These are phyloP conservation scores for Yarrowia bubula DNA, from an alignment of 805 yeast genomes.

Conservation along the genomic window DNA sequence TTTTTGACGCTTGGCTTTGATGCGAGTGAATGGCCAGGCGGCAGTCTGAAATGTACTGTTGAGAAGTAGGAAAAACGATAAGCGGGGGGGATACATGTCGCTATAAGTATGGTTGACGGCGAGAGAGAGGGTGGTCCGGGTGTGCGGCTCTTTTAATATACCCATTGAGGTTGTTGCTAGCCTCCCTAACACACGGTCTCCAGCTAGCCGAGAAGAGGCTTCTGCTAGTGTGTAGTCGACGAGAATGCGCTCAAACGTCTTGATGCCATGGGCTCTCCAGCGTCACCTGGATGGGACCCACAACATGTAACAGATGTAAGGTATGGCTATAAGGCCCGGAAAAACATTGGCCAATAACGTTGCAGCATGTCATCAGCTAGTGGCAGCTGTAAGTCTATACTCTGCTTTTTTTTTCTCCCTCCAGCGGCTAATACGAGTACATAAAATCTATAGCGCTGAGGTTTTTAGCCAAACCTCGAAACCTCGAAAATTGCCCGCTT, in stretches of 20 bases:
- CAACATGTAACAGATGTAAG: neutral
- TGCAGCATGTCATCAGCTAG: neutral
- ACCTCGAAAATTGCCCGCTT: too few relatives aligned
- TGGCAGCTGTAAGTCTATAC: neutral
- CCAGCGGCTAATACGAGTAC: too few relatives aligned
- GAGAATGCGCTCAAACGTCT: too few relatives aligned
- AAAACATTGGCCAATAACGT: constrained; percentile 14
- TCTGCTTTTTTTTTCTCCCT: neutral
- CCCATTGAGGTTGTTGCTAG: neutral
- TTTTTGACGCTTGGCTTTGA: constrained; percentile 4
- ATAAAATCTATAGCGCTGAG: neutral
- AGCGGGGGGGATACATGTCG: constrained; percentile 12
- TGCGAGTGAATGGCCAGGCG: constrained; percentile 10
- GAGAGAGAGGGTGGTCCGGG: neutral
- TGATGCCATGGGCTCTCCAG: too few relatives aligned
- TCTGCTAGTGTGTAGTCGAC: neutral
- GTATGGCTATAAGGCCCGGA: neutral
- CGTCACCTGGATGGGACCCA: too few relatives aligned
- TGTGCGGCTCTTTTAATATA: constrained; percentile 6
- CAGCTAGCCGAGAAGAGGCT: constrained; percentile 4
- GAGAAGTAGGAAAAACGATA: neutral
- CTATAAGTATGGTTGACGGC: neutral
- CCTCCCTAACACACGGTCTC: neutral
- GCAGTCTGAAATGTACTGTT: constrained; percentile 23
- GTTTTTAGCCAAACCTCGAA: neutral